A percentile compares a stretch with the other conserved stretches of the same genome.
Conservation (phyloP, 129 eudicot genomes). For the Ambrosia trifida region DNA sequence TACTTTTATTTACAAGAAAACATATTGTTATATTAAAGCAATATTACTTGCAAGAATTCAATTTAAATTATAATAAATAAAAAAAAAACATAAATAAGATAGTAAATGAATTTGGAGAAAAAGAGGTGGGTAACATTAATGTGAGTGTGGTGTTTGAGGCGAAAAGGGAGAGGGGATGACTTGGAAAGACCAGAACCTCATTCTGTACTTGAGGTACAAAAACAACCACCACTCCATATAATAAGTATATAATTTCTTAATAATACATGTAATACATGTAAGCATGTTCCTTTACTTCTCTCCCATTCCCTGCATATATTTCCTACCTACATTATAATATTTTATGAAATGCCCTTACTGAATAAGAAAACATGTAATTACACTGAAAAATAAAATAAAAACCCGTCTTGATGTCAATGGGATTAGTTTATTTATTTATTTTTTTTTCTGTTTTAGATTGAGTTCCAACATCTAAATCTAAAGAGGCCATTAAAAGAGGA, state of each 20-base stretch:
- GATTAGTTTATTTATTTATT: no score
- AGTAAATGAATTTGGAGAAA: slow-evolving; percentile 12
- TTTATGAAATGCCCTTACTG: not conserved
- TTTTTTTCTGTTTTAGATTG: no score
- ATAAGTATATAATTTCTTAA: no score
- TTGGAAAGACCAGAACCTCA: slow-evolving; percentile 32
- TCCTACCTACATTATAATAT: not conserved
- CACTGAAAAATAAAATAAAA: no score
- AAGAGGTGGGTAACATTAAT: slow-evolving; percentile 23
- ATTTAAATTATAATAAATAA: not conserved
- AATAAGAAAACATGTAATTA: not conserved
- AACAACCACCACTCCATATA: slow-evolving; percentile 38
- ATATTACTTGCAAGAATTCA: not conserved
- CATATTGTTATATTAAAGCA: not conserved
- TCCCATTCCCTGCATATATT: slow-evolving; percentile 1
- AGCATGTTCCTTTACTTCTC: slow-evolving; percentile 5
- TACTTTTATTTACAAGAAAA: no score
- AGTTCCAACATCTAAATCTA: no score
- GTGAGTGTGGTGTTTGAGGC: slow-evolving; percentile 21
- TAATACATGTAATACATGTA: slow-evolving; percentile 6
- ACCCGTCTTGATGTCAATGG: no score
- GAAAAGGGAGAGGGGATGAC: slow-evolving; percentile 29
- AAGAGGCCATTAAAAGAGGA: no score
- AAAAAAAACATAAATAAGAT: not conserved
- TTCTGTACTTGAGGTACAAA: slow-evolving; percentile 34